These are phyloP conservation scores for Nephelium lappaceum DNA, from an alignment of 345 rosid genomes.

Conservation along the genomic window DNA sequence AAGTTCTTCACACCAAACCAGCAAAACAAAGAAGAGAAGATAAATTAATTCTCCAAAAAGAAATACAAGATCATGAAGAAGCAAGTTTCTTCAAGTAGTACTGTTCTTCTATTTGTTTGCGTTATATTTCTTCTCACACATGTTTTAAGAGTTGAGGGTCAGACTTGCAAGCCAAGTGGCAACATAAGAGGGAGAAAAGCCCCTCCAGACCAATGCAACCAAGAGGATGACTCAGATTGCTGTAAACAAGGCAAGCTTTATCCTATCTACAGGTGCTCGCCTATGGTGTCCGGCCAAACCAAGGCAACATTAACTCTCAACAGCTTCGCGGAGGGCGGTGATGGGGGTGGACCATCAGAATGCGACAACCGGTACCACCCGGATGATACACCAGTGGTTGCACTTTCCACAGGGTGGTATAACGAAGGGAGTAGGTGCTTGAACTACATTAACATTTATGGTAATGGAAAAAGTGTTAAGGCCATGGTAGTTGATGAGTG, in stretches of 20 bases:
- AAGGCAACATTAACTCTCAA: slow-evolving; percentile 28
- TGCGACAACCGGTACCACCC: slow-evolving; percentile 32
- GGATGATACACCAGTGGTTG: slow-evolving; percentile 22
- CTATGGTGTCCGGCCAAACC: slow-evolving; percentile 19
- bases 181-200: slow-evolving; percentile 24
- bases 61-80: slow-evolving; percentile 6
- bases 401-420: slow-evolving; percentile 39
- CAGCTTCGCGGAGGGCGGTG: slow-evolving; percentile 23
- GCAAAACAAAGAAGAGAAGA: background rate
- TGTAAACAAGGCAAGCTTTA: slow-evolving; percentile 20
- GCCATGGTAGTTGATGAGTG: slow-evolving; percentile 38
- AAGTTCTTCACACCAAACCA: background rate
- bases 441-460: slow-evolving; percentile 16
- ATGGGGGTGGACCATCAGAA: slow-evolving; percentile 35
- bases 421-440: slow-evolving; percentile 22
- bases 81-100: background rate
- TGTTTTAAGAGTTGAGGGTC: slow-evolving; percentile 5
- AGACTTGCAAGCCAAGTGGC: slow-evolving; percentile 27
- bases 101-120: background rate
- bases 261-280: slow-evolving; percentile 26
- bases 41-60: background rate
- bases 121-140: background rate
- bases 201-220: slow-evolving; percentile 12
- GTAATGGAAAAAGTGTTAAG: slow-evolving; percentile 22
- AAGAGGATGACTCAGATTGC: slow-evolving; percentile 17